Conservation (phyloP, 192 early-diverging fungal genomes). For the Linnemannia schmuckeri region DNA sequence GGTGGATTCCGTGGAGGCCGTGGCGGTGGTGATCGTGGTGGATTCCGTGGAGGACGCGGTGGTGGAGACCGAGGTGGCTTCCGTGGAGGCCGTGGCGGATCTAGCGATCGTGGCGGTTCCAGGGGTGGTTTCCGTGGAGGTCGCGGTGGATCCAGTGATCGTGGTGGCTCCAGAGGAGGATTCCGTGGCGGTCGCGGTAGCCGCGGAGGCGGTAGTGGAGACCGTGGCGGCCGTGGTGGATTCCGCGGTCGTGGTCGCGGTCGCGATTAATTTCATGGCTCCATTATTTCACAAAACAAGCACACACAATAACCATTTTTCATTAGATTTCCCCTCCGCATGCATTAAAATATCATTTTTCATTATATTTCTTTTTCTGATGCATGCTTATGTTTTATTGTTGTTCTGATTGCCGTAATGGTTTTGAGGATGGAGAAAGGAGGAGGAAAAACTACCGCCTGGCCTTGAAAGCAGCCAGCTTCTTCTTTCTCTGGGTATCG, state of each 20-base stretch:
- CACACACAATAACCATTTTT: not conserved
- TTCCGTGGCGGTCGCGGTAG: conserved; percentile 19
- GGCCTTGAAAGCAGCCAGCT: not conserved
- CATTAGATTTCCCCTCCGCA: not conserved
- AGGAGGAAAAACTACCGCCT: not conserved
- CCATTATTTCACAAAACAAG: not conserved
- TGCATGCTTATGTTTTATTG: not conserved
- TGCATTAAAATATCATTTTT: conserved; percentile 9
- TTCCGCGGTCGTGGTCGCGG: conserved; percentile 24
- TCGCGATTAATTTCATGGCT: conserved; percentile 25
- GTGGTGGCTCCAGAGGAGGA: conserved; percentile 1
- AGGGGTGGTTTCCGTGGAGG: conserved; percentile 6
- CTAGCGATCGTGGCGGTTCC: conserved; percentile 9
- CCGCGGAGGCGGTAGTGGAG: conserved; percentile 6
- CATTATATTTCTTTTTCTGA: not conserved
- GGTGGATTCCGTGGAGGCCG: conserved; percentile 36
- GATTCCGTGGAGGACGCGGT: conserved; percentile 19
- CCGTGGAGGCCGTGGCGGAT: conserved; percentile 29
- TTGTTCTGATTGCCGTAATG: not conserved
- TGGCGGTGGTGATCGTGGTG: conserved; percentile 24
- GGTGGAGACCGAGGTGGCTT: conserved; percentile 23
- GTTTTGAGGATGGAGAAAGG: not conserved
- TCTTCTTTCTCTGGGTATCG: conserved; percentile 4
- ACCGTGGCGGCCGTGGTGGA: conserved; percentile 24
- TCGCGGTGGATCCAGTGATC: conserved; percentile 12